phyloP scores from a whole-genome alignment of 2,329 filamentous ascomycete species.

The Blastomyces gilchristii region DNA sequence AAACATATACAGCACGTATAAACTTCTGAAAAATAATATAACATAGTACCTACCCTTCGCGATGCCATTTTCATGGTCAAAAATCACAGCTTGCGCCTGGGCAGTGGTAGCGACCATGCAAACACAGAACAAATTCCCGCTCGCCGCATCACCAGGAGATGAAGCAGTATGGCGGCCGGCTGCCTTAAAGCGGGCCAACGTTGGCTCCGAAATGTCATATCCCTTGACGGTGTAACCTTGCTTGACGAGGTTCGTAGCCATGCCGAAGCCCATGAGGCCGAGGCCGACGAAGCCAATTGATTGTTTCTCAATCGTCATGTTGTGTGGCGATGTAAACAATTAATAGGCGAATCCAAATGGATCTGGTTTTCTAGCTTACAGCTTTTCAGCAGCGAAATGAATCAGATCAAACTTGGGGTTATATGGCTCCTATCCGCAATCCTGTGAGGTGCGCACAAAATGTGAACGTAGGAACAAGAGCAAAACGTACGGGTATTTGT shows the following conservation, averaged over 20 bases:
- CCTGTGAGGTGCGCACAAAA: not conserved
- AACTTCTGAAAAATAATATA: constrained; percentile 7
- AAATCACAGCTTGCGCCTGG: constrained; percentile 57
- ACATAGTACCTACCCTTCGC: constrained; percentile 17
- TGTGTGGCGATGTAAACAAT: not conserved
- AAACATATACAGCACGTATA: not conserved
- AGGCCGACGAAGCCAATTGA: constrained; percentile 61
- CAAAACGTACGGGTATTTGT: not conserved
- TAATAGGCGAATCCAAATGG: not conserved
- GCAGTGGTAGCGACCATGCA: constrained; percentile 67
- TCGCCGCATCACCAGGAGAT: constrained; percentile 53
- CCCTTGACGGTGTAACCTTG: constrained; percentile 57
- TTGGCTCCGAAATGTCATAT: constrained; percentile 59
- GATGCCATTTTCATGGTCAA: constrained; percentile 48
- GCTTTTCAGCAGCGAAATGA: not conserved
- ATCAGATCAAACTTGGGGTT: not conserved
- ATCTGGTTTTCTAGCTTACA: not conserved
- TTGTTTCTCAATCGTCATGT: constrained; percentile 28
- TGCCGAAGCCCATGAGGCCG: constrained; percentile 72
- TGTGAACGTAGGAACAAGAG: not conserved
- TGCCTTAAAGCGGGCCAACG: constrained; percentile 53
- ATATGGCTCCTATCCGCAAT: not conserved
- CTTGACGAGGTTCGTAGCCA: constrained; percentile 64
- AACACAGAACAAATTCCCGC: constrained; percentile 51
- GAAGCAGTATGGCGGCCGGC: constrained; percentile 52